Base-by-base conservation (phyloP, 768 basidiomycete species). In the Trametes villosa region DNA sequence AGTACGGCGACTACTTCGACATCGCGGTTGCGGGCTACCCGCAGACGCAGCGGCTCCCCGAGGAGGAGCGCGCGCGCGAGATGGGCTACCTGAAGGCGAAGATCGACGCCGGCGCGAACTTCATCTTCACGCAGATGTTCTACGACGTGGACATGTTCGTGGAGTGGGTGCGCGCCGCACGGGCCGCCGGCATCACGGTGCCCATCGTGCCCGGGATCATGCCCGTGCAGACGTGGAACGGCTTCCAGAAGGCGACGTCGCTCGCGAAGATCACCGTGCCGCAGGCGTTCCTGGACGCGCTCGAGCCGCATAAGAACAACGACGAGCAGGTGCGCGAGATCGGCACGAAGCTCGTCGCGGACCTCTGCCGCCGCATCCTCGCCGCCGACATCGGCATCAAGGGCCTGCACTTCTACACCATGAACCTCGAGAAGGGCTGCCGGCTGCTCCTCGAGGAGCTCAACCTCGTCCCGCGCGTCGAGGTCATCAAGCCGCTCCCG, bases 71-170 rank as follows among this genome's bases (percentile, higher is more conserved):
- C 41, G 85, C 82, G 29, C 83, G 83, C 53, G 96, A 98, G 74
- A 87, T 97, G 76, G 75, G 81, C 59, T 96, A 83, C 74, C 81
- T 97, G 64, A 96, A 96, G 76, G 87, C 91, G 65, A 98, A 98
- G 75, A 77, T 96, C 59, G 94, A 96, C 64, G 91, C 87, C 11
- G 95, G 96, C 38, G 91, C 88, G 62, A 82, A 86, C 71, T 92
- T 96, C 77, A 97, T 98, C 75, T 97, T 98, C 79, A 97, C 96
- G 0, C 96, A 98, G 75, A 94, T 98, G 93, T 98, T 98, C 78
- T 97, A 96, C 77, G 96, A 97, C 68, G 87, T 89, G 48, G 83
- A 92, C 33, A 71, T 98, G 67, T 98, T 99, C 78, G 86, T 97
- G 69, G 80, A 81, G 50, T 99, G 97, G 97, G 95, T 92, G 40